Evolutionary conservation across 345 rosid genomes (phyloP), one percentile per base, ranked within the genome.

Genomic region (Lepidium aucheri): DNA sequence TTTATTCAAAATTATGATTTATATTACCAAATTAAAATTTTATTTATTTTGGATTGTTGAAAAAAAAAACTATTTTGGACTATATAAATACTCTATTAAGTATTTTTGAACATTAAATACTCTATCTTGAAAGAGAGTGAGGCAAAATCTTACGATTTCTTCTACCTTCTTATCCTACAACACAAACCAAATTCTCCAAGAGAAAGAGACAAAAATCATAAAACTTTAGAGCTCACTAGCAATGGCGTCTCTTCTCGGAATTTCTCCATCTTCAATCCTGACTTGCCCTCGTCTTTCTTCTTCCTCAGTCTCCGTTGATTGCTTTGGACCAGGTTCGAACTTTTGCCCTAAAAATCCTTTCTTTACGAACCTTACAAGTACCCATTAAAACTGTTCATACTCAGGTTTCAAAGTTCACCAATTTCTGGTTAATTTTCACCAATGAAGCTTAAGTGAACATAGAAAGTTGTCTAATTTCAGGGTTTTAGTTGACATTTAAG

Each of bases 181-280:
- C n/a, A 42, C 33, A 17, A 54, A 35, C 44, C 16, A 44, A 14
- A n/a, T 55, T 47, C 38, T 45, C 30, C 0, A 41, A 38, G 10
- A 47, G 22, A 61, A 22, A 49, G 59, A 13, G 46, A 18, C 60
- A 24, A 74, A 68, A 52, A n/a, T 40, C 59, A 24, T 10, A 51
- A 24, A 40, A 20, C 73, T 39, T 16, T 4, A 43, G 41, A 70
- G 53, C 46, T 70, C 44, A 45, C 13, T 61, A 83, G 36, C 63
- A 70, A 70, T 86, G 97, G 91, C 85, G 47, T 78, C 88, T 11
- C 61, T 80, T 14, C 74, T 85, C 9, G 88, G 94, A 70, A 28
- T 84, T 44, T 52, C 56, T 70, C 60, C 81, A 61, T 78, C 85
- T 9, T 78, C 86, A 49, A 50, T 83, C 68, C 76, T 78, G 46